Base-by-base conservation (phyloP, 768 basidiomycete species). In the Lactarius hengduanensis region DNA sequence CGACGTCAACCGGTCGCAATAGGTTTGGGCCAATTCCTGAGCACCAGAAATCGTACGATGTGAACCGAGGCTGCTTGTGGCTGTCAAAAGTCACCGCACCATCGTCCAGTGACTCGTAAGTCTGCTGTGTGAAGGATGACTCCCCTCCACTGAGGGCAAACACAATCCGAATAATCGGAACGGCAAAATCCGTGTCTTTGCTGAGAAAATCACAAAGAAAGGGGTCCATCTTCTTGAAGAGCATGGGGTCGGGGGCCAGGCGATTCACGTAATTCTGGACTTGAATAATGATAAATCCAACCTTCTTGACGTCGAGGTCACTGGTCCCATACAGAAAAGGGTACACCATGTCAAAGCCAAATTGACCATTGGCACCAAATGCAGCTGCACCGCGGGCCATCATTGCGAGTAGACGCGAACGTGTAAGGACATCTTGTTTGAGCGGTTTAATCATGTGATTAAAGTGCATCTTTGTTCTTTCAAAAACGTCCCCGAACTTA, bases 201-300 rank as follows among this genome's bases (percentile, higher is more conserved):
- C 11, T 11, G 13, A 50, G 22, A 22, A 50, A 50, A 13, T 6
- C 5, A 22, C 50, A 26, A 50, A 26, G 22, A 50, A 50, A 13
- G 2, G 50, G 50, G 1, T 50, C 22, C 50, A 26, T 50, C 50
- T 6, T 2, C 50, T 26, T 26, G 50, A 50, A 50, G 22, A 15
- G 13, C 4, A 0, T 9, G n/a, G 9, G 10, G n/a, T 13, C 4
- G 4, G 47, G n/a, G 10, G 4, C 9, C 22, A 22, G 1, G 4
- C 0, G 4, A 22, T 13, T 13, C 4, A 13, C 50, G 13, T 13
- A 2, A 22, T 22, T 50, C n/a, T 22, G 26, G 22, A 22, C 47
- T 13, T 13, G 47, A 10, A 50, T 22, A 0, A 50, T 13, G 1
- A 26, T 26, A 5, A 50, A 50, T 6, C 50, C 50, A 0, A 50